Conservation (phyloP, 225 moss, liverwort and hornwort species). For the Antitrichia curtipendula region DNA sequence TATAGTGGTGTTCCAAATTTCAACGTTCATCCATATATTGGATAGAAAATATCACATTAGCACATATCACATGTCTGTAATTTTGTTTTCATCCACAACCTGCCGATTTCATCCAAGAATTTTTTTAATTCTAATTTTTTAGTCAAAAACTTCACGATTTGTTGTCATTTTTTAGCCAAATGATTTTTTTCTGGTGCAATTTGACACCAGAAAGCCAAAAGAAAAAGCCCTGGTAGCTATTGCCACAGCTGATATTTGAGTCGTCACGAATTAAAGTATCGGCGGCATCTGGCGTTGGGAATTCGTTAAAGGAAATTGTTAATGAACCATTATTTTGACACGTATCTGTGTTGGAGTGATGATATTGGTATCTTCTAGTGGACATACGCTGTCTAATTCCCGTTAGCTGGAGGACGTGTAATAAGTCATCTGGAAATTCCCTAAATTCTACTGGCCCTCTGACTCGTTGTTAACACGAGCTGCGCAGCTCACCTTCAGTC, state of each 20-base stretch:
- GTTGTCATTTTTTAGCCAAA: no score
- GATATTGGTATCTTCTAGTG: background rate
- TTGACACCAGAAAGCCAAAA: no score
- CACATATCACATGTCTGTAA: no score
- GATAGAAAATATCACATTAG: no score
- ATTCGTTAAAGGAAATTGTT: background rate
- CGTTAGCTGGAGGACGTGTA: background rate
- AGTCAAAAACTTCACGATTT: no score
- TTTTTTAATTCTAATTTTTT: no score
- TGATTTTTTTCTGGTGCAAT: no score
- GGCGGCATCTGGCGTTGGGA: background rate
- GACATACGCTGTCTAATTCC: background rate
- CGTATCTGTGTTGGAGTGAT: background rate
- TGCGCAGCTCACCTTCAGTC: conserved; percentile 3
- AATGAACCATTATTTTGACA: background rate
- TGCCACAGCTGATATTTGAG: background rate
- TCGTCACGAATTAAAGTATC: background rate
- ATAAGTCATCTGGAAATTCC: background rate
- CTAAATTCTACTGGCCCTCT: background rate
- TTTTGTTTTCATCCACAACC: no score
- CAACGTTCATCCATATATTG: no score
- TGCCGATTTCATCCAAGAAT: no score
- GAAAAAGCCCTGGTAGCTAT: no score
- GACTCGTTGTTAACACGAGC: background rate
- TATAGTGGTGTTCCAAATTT: no score